phyloP scores from a whole-genome alignment of 257 asterid species.

The Verbascum thapsus region DNA sequence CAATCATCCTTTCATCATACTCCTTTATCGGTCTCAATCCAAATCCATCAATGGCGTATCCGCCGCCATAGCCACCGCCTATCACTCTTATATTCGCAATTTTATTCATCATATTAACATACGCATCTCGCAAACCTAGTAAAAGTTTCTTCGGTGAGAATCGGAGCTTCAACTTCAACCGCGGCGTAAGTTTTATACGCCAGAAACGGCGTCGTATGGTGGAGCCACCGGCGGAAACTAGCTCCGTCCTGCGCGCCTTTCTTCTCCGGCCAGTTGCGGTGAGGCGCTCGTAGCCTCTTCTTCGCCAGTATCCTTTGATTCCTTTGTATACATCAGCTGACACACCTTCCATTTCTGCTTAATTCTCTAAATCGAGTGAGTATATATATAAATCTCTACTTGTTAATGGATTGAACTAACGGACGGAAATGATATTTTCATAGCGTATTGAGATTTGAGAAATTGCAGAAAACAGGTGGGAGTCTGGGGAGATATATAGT shows the following conservation, averaged over 20 bases:
- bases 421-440: conserved; percentile 33
- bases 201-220: conserved; percentile 46
- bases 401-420: conserved; percentile 8
- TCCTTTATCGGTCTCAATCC: conserved; percentile 52
- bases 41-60: conserved; percentile 46
- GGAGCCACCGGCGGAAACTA: conserved; percentile 28
- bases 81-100: conserved; percentile 44
- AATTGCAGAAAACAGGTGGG: conserved; percentile 34
- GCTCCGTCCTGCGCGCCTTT: conserved; percentile 34
- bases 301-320: conserved; percentile 58
- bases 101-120: conserved; percentile 60
- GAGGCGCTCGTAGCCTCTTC: conserved; percentile 54
- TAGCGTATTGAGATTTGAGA: conserved; percentile 28
- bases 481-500: conserved; percentile 31
- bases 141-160: conserved; percentile 67
- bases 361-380: neutral
- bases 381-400: no score
- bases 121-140: conserved; percentile 54
- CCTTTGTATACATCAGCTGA: conserved; percentile 40
- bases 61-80: conserved; percentile 36
- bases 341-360: conserved; percentile 42
- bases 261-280: conserved; percentile 33
- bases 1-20: conserved; percentile 62
- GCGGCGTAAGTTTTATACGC: conserved; percentile 48
- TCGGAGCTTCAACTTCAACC: conserved; percentile 46